These are phyloP conservation scores for Debaryomycetaceae sp. DNA, from an alignment of 1,139 yeast genomes.

Conservation along the genomic window DNA sequence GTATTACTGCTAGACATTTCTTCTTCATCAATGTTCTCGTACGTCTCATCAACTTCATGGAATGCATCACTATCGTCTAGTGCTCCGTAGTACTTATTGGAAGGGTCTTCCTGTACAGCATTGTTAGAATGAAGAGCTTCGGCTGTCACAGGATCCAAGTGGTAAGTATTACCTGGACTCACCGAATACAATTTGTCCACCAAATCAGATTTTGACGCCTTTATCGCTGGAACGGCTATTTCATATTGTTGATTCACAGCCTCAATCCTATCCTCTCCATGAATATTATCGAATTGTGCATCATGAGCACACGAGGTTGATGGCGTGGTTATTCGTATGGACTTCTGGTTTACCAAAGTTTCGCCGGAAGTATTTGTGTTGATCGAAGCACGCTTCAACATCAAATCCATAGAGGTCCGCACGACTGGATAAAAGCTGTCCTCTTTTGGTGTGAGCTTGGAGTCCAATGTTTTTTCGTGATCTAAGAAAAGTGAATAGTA, in stretches of 20 bases:
- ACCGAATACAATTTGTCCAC: conserved; percentile 39
- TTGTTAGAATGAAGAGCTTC: conserved; percentile 11
- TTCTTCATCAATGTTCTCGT: neutral
- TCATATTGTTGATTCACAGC: too few species aligned
- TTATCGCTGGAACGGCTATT: too few species aligned
- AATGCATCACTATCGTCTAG: neutral
- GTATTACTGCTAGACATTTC: neutral
- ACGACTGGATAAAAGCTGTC: neutral
- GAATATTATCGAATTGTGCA: too few species aligned
- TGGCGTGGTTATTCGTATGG: conserved; percentile 2
- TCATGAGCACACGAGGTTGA: too few species aligned
- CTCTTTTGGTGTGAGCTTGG: neutral
- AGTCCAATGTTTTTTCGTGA: neutral
- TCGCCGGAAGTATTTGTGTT: conserved; percentile 9
- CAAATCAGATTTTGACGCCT: conserved; percentile 13
- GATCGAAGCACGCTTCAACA: conserved; percentile 6
- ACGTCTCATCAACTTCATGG: neutral
- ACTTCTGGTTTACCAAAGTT: conserved; percentile 8
- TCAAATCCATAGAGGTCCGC: neutral
- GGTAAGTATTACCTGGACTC: conserved; percentile 39
- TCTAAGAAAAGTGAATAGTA: neutral
- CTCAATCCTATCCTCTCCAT: too few species aligned
- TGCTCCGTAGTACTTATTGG: neutral
- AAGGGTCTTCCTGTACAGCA: neutral
- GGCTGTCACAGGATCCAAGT: conserved; percentile 32